These are phyloP conservation scores for Datisca glomerata DNA, from an alignment of 306 rosid species.

Conservation along the genomic window DNA sequence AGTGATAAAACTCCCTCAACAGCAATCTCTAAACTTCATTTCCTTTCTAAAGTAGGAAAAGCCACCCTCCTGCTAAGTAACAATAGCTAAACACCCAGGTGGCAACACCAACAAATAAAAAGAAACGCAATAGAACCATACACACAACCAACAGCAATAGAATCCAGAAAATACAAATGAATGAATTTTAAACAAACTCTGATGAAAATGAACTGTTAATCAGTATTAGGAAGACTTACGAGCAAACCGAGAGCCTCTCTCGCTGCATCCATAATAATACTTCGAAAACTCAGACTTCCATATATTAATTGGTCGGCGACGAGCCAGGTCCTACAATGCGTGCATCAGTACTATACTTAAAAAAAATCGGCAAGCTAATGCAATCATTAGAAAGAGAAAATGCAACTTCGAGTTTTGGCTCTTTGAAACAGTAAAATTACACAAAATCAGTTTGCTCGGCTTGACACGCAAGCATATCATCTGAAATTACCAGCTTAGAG, in stretches of 20 bases:
- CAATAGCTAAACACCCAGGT: too few species aligned
- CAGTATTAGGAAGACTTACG: conserved; percentile 32
- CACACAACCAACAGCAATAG: too few species aligned
- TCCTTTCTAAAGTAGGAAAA: too few species aligned
- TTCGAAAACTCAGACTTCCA: conserved; percentile 82
- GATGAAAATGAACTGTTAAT: not conserved
- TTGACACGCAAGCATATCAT: not conserved
- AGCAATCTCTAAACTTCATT: too few species aligned
- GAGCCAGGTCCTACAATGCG: conserved; percentile 39
- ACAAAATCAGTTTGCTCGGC: not conserved
- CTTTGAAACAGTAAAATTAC: not conserved
- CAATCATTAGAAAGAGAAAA: not conserved
- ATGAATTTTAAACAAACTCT: not conserved
- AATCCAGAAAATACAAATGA: not conserved
- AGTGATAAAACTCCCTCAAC: too few species aligned
- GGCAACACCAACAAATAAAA: too few species aligned
- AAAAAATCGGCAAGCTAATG: not conserved
- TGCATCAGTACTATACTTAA: conserved; percentile 2
- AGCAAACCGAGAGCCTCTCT: conserved; percentile 50
- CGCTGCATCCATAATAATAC: conserved; percentile 68
- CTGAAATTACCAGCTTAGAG: conserved; percentile 31
- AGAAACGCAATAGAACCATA: too few species aligned
- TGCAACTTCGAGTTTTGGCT: not conserved
- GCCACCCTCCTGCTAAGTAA: too few species aligned
- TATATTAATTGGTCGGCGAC: conserved; percentile 50